Conservation (phyloP, 768 basidiomycete species). For the Amanita exitialis region DNA sequence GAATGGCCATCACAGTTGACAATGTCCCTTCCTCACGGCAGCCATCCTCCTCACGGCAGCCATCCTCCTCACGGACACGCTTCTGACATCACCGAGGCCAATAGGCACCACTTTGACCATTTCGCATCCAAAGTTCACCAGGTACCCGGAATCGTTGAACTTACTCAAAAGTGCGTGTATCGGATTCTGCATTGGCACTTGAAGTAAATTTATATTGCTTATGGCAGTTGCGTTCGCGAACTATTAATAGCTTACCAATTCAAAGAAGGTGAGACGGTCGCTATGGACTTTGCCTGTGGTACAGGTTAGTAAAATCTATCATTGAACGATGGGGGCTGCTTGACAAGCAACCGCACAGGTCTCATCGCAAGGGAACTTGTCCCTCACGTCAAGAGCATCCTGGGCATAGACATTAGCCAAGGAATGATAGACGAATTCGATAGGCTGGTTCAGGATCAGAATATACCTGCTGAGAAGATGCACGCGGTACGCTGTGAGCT, state of each 20-base stretch:
- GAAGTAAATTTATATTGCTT: neutral
- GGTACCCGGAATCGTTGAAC: neutral
- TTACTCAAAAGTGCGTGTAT: neutral
- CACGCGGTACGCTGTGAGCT: slow-evolving; percentile 44
- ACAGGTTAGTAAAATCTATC: slow-evolving; percentile 33
- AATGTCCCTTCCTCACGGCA: neutral
- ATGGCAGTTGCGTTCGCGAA: slow-evolving; percentile 21
- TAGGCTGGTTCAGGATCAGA: slow-evolving; percentile 43
- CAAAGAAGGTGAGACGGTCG: slow-evolving; percentile 40
- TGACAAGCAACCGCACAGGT: slow-evolving; percentile 27
- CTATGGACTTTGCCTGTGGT: slow-evolving; percentile 73
- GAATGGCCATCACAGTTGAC: neutral
- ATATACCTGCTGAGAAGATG: slow-evolving; percentile 58
- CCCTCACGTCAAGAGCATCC: slow-evolving; percentile 46
- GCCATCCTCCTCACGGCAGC: neutral
- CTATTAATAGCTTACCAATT: slow-evolving; percentile 35
- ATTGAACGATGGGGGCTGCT: neutral
- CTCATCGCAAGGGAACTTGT: slow-evolving; percentile 51
- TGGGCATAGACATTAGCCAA: slow-evolving; percentile 73
- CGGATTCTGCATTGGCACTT: neutral
- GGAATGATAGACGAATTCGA: slow-evolving; percentile 62
- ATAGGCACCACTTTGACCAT: neutral
- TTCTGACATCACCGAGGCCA: neutral
- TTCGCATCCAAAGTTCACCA: neutral
- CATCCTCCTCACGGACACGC: neutral